Evolutionary conservation across 208 protist species (phyloP).

Genomic region (Leishmania braziliensis): DNA sequence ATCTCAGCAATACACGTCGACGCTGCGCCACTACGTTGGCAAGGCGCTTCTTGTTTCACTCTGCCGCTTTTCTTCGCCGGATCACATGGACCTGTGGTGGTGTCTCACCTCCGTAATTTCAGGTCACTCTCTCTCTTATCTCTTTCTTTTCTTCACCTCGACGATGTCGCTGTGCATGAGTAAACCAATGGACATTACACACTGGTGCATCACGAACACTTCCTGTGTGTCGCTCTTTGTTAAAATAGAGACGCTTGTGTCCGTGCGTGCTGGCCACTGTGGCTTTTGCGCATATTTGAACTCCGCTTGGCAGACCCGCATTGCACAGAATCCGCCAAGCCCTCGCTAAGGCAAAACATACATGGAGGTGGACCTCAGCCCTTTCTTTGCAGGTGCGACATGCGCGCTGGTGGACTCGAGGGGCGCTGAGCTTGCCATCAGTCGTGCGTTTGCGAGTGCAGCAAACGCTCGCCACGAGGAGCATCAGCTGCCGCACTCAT

Average conservation of each 20-base stretch:
- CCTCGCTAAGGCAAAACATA: background rate
- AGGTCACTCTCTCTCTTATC: background rate
- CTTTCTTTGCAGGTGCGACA: conserved; percentile 7
- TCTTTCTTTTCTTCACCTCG: background rate
- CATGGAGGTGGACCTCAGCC: conserved; percentile 22
- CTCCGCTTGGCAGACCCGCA: background rate
- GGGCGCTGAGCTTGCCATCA: conserved; percentile 34
- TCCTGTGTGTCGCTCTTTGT: background rate
- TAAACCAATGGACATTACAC: background rate
- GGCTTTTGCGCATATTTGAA: background rate
- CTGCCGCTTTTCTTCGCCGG: background rate
- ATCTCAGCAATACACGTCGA: background rate
- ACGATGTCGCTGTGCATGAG: background rate
- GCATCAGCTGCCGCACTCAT: background rate
- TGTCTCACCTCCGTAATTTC: background rate
- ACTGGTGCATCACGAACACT: background rate
- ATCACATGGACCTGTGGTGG: background rate
- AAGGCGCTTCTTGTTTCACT: background rate
- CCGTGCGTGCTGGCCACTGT: background rate
- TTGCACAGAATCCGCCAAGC: background rate
- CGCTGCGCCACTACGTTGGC: background rate
- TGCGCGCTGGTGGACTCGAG: conserved; percentile 6
- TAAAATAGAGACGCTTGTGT: background rate
- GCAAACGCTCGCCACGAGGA: conserved; percentile 17
- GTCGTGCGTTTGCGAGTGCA: conserved; percentile 36